Evolutionary conservation across 495 filamentous ascomycete genomes (phyloP).

Genomic region (Lophium mytilinum): DNA sequence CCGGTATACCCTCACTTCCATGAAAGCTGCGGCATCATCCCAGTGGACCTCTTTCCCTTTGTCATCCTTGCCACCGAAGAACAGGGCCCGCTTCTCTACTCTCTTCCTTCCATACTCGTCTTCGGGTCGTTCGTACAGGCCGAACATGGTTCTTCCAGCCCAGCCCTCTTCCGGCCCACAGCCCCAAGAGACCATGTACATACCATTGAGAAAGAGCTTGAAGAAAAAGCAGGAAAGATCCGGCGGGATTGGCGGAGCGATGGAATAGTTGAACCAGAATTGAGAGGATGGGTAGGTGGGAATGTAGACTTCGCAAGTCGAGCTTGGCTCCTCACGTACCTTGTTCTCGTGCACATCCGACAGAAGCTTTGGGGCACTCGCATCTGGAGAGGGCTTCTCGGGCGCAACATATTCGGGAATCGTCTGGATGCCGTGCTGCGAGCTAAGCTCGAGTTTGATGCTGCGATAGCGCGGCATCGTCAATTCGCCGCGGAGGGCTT

Average conservation of each 20-base stretch:
- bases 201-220: constrained; percentile 36
- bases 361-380: background rate
- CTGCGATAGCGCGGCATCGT: constrained; percentile 26
- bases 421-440: constrained; percentile 19
- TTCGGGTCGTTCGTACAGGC: constrained; percentile 23
- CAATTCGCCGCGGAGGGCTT: background rate
- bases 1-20: constrained; percentile 36
- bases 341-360: background rate
- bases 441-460: constrained; percentile 22
- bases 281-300: constrained; percentile 29
- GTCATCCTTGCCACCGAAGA: constrained; percentile 18
- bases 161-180: constrained; percentile 32
- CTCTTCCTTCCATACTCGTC: constrained; percentile 14
- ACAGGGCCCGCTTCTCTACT: constrained; percentile 32
- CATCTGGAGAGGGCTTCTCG: background rate
- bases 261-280: constrained; percentile 37
- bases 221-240: constrained; percentile 33
- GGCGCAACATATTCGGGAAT: constrained; percentile 21
- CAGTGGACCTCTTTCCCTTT: constrained; percentile 3
- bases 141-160: constrained; percentile 38
- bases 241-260: constrained; percentile 30
- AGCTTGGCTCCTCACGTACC: constrained; percentile 1
- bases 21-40: constrained; percentile 8
- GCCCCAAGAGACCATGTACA: constrained; percentile 35
- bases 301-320: constrained; percentile 28